A percentile compares a stretch with the other conserved stretches of the same genome.
Evolutionary conservation across 768 basidiomycete genomes (phyloP).

Genomic region (Mycena albidolilacea): DNA sequence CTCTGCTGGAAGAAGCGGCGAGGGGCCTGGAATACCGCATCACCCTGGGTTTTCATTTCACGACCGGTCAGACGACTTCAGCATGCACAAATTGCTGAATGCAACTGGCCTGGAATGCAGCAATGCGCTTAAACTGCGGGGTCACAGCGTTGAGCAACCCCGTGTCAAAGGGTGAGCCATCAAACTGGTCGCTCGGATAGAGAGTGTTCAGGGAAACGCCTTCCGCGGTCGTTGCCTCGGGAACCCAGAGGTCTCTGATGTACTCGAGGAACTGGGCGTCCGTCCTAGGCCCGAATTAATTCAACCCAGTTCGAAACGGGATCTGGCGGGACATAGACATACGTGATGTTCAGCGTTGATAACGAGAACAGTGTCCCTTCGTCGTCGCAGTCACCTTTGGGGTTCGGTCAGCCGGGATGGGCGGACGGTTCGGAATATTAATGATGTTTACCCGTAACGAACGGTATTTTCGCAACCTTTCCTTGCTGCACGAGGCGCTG

Average conservation of each 20-base stretch:
- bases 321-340: not conserved
- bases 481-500: conserved; percentile 60
- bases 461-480: conserved; percentile 47
- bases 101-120: conserved; percentile 35
- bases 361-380: conserved; percentile 55
- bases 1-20: conserved; percentile 63
- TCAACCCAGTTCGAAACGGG: not conserved
- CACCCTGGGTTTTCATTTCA: conserved; percentile 49
- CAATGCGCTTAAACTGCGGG: conserved; percentile 43
- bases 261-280: conserved; percentile 33
- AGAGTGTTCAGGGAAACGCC: not conserved
- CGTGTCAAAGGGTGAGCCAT: conserved; percentile 42
- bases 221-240: conserved; percentile 19
- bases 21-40: conserved; percentile 66
- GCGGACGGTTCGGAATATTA: not conserved
- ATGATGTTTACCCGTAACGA: conserved; percentile 27
- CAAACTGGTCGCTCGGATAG: conserved; percentile 27
- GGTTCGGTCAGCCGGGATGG: not conserved
- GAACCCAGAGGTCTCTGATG: conserved; percentile 30
- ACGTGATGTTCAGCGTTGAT: conserved; percentile 49
- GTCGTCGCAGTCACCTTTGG: conserved; percentile 47
- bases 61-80: not conserved
- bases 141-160: conserved; percentile 28
- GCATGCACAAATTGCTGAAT: not conserved
- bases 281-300: conserved; percentile 21